These are phyloP conservation scores for Fusarium longipes DNA, from an alignment of 2,329 filamentous ascomycete genomes.

Conservation along the genomic window DNA sequence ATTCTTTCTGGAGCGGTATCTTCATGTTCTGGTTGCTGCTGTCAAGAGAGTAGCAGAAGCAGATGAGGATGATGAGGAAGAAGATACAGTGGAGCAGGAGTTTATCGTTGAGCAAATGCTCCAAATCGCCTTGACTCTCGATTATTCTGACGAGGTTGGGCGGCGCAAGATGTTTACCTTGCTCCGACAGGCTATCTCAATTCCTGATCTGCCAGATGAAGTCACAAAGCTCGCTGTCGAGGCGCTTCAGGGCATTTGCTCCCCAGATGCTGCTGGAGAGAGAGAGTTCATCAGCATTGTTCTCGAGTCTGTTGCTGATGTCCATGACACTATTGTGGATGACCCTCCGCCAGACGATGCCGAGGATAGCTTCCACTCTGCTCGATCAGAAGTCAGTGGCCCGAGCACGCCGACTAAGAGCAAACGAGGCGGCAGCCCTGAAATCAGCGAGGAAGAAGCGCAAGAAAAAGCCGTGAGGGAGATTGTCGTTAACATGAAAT, in stretches of 20 bases:
- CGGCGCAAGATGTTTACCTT: slow-evolving; percentile 95
- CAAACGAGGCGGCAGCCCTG: slow-evolving; percentile 55
- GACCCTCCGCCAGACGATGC: slow-evolving; percentile 68
- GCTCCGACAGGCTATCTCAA: slow-evolving; percentile 84
- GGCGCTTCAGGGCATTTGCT: slow-evolving; percentile 84
- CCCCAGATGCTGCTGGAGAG: slow-evolving; percentile 77
- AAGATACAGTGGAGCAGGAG: slow-evolving; percentile 89
- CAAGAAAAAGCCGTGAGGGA: slow-evolving; percentile 84
- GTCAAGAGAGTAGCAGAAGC: slow-evolving; percentile 66
- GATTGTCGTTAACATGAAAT: slow-evolving; percentile 98
- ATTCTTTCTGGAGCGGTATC: slow-evolving; percentile 85
- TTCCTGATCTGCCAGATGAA: slow-evolving; percentile 90
- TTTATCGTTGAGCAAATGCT: slow-evolving; percentile 96
- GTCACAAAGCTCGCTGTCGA: slow-evolving; percentile 89
- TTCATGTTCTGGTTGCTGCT: slow-evolving; percentile 73
- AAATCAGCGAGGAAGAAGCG: slow-evolving; percentile 72
- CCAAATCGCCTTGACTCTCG: slow-evolving; percentile 89
- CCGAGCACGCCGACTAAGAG: slow-evolving; percentile 66
- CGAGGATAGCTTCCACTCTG: slow-evolving; percentile 89
- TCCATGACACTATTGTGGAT: slow-evolving; percentile 91
- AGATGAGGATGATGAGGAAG: slow-evolving; percentile 72
- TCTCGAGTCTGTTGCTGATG: slow-evolving; percentile 93
- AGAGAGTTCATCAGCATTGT: slow-evolving; percentile 87
- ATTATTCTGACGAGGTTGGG: slow-evolving; percentile 98
- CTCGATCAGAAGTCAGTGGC: slow-evolving; percentile 83